Percentiles rank a stretch among this genome's conserved stretches.
phyloP scores from a whole-genome alignment of 225 moss, liverwort and hornwort genomes.

The Asterella californica region DNA sequence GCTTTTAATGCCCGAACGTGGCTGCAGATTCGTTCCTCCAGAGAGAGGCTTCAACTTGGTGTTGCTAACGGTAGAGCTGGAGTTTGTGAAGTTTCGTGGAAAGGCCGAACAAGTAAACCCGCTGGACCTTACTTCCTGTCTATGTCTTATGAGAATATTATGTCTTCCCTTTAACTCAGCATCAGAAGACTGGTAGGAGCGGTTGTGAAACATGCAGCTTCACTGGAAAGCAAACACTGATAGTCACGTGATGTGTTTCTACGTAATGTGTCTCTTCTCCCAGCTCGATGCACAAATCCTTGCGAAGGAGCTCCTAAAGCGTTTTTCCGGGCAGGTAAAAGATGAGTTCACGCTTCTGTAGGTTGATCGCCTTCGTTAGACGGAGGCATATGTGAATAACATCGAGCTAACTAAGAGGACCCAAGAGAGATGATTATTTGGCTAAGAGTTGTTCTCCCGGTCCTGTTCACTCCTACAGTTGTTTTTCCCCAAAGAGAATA shows the following conservation, averaged over 20 bases:
- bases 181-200: not conserved
- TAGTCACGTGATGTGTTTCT: not conserved
- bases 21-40: slow-evolving; percentile 57
- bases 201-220: not conserved
- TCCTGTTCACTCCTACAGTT: no score
- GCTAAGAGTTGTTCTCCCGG: not conserved
- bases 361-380: not conserved
- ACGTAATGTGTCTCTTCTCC: slow-evolving; percentile 13
- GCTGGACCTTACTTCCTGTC: not conserved
- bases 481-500: no score
- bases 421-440: not conserved
- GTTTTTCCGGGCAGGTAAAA: slow-evolving; percentile 65
- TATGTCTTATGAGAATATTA: no score
- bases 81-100: slow-evolving; percentile 54
- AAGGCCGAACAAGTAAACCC: slow-evolving; percentile 58
- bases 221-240: not conserved
- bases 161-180: not conserved
- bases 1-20: not conserved
- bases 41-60: slow-evolving; percentile 52
- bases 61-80: slow-evolving; percentile 61
- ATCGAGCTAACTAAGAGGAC: not conserved
- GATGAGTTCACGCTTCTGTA: not conserved
- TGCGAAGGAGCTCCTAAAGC: slow-evolving; percentile 55
- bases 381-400: not conserved
- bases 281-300: slow-evolving; percentile 73